These are phyloP conservation scores for Ogataea salicorniae DNA, from an alignment of 805 yeast genomes.

Conservation along the genomic window DNA sequence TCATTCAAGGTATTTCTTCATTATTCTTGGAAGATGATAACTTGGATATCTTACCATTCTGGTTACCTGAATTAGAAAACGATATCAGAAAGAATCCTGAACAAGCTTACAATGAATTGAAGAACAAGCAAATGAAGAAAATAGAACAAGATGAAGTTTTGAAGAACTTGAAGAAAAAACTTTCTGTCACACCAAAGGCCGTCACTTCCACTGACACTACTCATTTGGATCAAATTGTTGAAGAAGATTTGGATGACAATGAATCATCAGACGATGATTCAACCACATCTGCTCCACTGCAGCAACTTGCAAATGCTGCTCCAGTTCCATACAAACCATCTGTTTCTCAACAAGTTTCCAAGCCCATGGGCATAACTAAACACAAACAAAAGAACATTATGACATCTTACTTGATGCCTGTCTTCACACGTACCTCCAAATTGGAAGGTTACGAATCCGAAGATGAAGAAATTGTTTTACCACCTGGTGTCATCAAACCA, in stretches of 20 bases:
- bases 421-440: conserved; percentile 28
- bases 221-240: conserved; percentile 30
- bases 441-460: conserved; percentile 58
- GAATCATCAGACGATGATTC: conserved; percentile 54
- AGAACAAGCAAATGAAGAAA: conserved; percentile 46
- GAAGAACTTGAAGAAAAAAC: conserved; percentile 38
- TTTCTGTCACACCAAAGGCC: conserved; percentile 36
- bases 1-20: conserved; percentile 87
- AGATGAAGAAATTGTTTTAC: conserved; percentile 79
- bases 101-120: conserved; percentile 67
- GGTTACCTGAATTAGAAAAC: conserved; percentile 86
- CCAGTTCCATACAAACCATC: conserved; percentile 4
- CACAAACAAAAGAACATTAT: conserved; percentile 11
- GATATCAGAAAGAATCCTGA: conserved; percentile 77
- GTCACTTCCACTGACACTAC: conserved; percentile 19
- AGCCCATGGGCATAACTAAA: conserved; percentile 3
- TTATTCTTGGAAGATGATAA: conserved; percentile 87
- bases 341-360: conserved; percentile 1
- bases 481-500: conserved; percentile 87
- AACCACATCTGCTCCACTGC: conserved; percentile 34
- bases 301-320: conserved; percentile 1
- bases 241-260: conserved; percentile 35
- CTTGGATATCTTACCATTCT: conserved; percentile 84
- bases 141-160: conserved; percentile 34
- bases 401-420: conserved; percentile 26